Evolutionary conservation across 2,329 filamentous ascomycete species (phyloP).

Genomic region (Thielaviopsis ethacetica): DNA sequence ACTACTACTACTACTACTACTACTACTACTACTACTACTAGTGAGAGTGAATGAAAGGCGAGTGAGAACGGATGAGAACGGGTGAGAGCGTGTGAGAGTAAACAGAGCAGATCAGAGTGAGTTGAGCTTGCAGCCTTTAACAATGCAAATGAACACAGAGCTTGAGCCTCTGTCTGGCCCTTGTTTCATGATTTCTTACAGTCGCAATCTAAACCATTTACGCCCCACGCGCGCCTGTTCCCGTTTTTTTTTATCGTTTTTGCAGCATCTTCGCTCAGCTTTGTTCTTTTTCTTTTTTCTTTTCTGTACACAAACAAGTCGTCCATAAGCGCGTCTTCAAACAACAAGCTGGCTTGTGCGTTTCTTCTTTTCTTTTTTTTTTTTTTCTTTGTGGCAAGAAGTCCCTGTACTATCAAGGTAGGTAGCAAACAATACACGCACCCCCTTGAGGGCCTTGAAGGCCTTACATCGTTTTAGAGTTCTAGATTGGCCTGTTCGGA

Average conservation of each 20-base stretch:
- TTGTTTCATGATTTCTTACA: not conserved
- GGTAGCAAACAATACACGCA: not conserved
- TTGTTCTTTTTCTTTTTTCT: not conserved
- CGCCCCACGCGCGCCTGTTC: not conserved
- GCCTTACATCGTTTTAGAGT: not conserved
- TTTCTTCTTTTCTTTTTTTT: too few species aligned
- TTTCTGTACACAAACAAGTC: not conserved
- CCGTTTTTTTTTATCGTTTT: not conserved
- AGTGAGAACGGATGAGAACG: not conserved
- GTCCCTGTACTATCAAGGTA: too few species aligned
- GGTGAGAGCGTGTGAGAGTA: too few species aligned
- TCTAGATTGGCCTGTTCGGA: not conserved
- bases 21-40: too few species aligned
- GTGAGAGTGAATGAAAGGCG: not conserved
- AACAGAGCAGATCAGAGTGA: too few species aligned
- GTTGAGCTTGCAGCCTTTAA: not conserved
- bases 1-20: too few species aligned
- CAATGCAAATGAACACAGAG: not conserved
- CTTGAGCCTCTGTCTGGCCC: not conserved
- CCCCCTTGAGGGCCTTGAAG: not conserved
- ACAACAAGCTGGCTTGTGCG: too few species aligned
- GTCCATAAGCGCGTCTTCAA: too few species aligned
- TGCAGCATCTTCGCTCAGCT: too few species aligned
- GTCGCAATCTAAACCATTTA: not conserved
- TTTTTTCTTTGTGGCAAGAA: too few species aligned